Evolutionary conservation across 2,329 filamentous ascomycete genomes (phyloP), one percentile per base, ranked within the genome.

Genomic region (Phialophora expanda): DNA sequence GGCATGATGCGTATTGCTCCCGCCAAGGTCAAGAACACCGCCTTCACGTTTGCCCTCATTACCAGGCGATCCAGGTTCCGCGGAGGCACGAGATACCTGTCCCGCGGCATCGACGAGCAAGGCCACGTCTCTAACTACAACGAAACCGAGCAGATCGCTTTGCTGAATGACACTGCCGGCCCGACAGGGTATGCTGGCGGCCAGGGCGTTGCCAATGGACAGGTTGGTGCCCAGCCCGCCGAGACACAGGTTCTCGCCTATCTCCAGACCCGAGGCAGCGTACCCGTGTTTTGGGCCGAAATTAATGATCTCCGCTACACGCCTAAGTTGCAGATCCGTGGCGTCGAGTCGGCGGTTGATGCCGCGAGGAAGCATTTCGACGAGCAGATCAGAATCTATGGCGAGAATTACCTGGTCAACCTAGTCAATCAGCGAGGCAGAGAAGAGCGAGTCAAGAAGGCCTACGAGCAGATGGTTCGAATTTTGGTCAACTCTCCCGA

Each of bases 81-180:
- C 68, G 93, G 89, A 41, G 95, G 95, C 53, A 98, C 95, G 17
- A 85, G 96, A 75, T 98, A 97, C 80, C 95, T 99, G 76, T 96
- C 95, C 1, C 89, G 95, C 70, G 95, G 95, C 59, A 87, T 98
- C 55, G 94, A 99, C 75, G 93, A 97, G 70, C 85, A 95, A 68
- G 95, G 95, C 26, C 88, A 98, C 76, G 95, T 95, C n/a, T 92
- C 95, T 71, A 99, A 99, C 78, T 99, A 94, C 84, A 99, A 99
- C 76, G 95, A 99, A 83, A 98, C 95, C 0, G 95, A 99, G 76
- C 95, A 99, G 76, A 84, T 95, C 38, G 85, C 97, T 67, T 87
- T 99, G 44, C 79, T 98, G 72, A 98, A 98, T 74, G 95, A 98
- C 78, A 84, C 86, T 56, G 84, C 85, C 3, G 87, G 87, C 64